A percentile compares a stretch with the other conserved stretches of the same genome.
These are phyloP conservation scores for Cladosporium sp. DNA, from an alignment of 2,329 filamentous ascomycete species.

Conservation along the genomic window DNA sequence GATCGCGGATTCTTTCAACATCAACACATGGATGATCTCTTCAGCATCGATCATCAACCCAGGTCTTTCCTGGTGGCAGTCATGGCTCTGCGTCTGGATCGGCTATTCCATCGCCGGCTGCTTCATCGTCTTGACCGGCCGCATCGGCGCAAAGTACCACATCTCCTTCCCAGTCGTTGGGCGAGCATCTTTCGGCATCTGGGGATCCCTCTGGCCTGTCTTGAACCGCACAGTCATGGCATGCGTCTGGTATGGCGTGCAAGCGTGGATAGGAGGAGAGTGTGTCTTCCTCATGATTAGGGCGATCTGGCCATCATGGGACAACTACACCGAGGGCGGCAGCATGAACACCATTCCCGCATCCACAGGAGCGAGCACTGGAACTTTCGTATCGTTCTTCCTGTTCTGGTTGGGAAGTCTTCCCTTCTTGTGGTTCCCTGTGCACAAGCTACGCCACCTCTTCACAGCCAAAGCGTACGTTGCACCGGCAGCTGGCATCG, in stretches of 20 bases:
- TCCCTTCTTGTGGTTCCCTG: constrained; percentile 83
- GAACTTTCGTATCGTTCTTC: constrained; percentile 76
- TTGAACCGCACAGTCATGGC: constrained; percentile 86
- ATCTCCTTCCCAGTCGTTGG: constrained; percentile 55
- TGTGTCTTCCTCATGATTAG: constrained; percentile 88
- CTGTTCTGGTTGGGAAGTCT: constrained; percentile 79
- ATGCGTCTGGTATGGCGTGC: constrained; percentile 84
- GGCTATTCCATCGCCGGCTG: constrained; percentile 30
- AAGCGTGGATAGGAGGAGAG: constrained; percentile 70
- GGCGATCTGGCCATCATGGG: constrained; percentile 65
- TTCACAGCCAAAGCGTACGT: constrained; percentile 88
- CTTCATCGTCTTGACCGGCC: constrained; percentile 33
- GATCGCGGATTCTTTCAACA: constrained; percentile 68
- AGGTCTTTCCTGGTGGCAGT: constrained; percentile 39
- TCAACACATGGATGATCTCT: constrained; percentile 44
- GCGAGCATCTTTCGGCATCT: constrained; percentile 62
- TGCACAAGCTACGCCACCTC: constrained; percentile 84
- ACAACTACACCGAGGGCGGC: constrained; percentile 33
- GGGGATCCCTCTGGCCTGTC: constrained; percentile 83
- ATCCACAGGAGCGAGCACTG: constrained; percentile 66
- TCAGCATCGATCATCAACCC: constrained; percentile 50
- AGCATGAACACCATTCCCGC: constrained; percentile 64
- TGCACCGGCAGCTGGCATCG: constrained; percentile 76
- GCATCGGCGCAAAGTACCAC: constrained; percentile 49
- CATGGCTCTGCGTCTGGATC: constrained; percentile 63